These are phyloP conservation scores for Conticribra weissflogii DNA, from an alignment of 108 stramenopile species.

Conservation along the genomic window DNA sequence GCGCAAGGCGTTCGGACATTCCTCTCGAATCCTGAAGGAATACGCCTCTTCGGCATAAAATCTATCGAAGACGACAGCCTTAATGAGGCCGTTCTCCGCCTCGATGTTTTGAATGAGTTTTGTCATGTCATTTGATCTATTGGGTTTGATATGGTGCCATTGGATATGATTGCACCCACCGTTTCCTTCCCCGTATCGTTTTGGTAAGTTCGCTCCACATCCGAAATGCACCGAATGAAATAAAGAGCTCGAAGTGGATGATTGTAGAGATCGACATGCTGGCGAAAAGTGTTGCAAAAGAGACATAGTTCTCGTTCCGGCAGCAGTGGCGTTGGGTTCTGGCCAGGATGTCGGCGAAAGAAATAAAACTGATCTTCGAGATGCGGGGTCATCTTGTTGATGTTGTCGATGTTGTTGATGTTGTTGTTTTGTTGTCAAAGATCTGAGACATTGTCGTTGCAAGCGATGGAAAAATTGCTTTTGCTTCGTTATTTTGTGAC, in stretches of 20 bases:
- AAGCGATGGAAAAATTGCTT: no score
- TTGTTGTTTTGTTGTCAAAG: no score
- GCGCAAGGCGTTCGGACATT: slow-evolving; percentile 49
- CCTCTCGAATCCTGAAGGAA: slow-evolving; percentile 62
- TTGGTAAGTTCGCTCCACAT: slow-evolving; percentile 18
- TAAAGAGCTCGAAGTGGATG: background rate
- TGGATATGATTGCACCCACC: slow-evolving; percentile 3
- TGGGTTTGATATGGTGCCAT: slow-evolving; percentile 45
- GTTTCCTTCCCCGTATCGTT: slow-evolving; percentile 1
- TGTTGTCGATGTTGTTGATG: no score
- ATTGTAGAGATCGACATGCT: background rate
- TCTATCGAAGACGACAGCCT: slow-evolving; percentile 69
- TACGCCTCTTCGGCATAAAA: slow-evolving; percentile 78
- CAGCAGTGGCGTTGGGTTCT: slow-evolving; percentile 68
- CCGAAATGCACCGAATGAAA: slow-evolving; percentile 44
- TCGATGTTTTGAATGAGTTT: slow-evolving; percentile 3
- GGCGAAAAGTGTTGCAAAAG: slow-evolving; percentile 54
- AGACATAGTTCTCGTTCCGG: slow-evolving; percentile 59
- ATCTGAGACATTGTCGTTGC: no score
- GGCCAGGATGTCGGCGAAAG: slow-evolving; percentile 64
- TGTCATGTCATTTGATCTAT: slow-evolving; percentile 35
- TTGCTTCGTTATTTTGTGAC: no score
- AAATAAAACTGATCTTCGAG: slow-evolving; percentile 33
- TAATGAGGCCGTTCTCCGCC: slow-evolving; percentile 9
- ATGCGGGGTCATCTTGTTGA: no score